Evolutionary conservation across 306 rosid species (phyloP).

Genomic region (Prunus davidiana): DNA sequence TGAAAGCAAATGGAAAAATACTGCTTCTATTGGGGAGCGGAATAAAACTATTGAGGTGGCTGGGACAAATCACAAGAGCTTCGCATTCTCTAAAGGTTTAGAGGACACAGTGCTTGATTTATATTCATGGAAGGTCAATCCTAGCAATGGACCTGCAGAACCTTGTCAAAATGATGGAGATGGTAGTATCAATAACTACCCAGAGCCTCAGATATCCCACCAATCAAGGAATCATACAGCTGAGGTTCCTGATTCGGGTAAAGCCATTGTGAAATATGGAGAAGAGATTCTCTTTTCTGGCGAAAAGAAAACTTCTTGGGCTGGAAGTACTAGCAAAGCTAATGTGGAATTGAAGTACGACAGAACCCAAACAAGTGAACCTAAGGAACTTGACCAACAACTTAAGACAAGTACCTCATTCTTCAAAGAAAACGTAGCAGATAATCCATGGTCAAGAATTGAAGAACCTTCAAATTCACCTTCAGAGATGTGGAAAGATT

Average conservation of each 20-base stretch:
- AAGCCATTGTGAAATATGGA: slow-evolving; percentile 36
- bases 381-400: slow-evolving; percentile 53
- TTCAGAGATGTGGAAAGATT: slow-evolving; percentile 70
- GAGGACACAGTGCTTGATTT: slow-evolving; percentile 73
- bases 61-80: slow-evolving; percentile 63
- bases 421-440: slow-evolving; percentile 55
- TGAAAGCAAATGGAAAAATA: slow-evolving; percentile 65
- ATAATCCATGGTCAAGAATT: slow-evolving; percentile 62
- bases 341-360: slow-evolving; percentile 43
- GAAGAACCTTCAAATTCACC: slow-evolving; percentile 54
- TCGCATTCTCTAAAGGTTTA: slow-evolving; percentile 52
- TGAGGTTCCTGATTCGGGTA: slow-evolving; percentile 41
- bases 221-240: slow-evolving; percentile 41
- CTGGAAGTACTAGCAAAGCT: slow-evolving; percentile 59
- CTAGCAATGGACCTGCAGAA: slow-evolving; percentile 56
- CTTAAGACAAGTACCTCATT: slow-evolving; percentile 41
- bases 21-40: slow-evolving; percentile 49
- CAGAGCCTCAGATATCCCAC: slow-evolving; percentile 40
- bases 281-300: slow-evolving; percentile 43
- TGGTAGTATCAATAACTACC: slow-evolving; percentile 26
- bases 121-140: slow-evolving; percentile 61
- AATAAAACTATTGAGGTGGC: slow-evolving; percentile 54
- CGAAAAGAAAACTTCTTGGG: slow-evolving; percentile 54
- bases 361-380: slow-evolving; percentile 42
- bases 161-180: slow-evolving; percentile 46